phyloP scores from a whole-genome alignment of 768 basidiomycete genomes.

The Lactifluus subvellereus region DNA sequence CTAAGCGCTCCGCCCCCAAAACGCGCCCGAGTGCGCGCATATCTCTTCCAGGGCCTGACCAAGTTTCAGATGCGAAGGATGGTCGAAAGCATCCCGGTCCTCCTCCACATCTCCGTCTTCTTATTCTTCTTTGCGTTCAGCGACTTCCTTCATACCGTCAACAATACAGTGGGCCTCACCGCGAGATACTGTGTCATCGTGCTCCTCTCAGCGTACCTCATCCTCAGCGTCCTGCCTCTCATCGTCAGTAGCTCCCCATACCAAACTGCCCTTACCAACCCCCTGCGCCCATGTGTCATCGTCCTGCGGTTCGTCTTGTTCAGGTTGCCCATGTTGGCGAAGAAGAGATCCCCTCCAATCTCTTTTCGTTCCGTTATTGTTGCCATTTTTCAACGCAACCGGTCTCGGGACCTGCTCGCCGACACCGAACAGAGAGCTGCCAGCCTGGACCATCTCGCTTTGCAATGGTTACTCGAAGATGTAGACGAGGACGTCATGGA shows the following conservation, averaged over 20 bases:
- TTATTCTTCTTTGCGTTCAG: slow-evolving; percentile 11
- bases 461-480: slow-evolving; percentile 4
- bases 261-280: slow-evolving; percentile 13
- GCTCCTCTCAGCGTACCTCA: not conserved
- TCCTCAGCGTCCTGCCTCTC: slow-evolving; percentile 7
- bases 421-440: slow-evolving; percentile 1
- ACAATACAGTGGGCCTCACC: not conserved
- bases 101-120: slow-evolving; percentile 12
- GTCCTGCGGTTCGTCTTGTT: slow-evolving; percentile 1
- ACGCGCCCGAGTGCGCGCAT: slow-evolving; percentile 13
- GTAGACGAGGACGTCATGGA: slow-evolving; percentile 6
- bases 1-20: slow-evolving; percentile 5
- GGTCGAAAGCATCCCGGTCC: slow-evolving; percentile 8
- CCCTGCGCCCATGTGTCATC: slow-evolving; percentile 3
- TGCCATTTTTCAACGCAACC: not conserved
- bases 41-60: slow-evolving; percentile 5
- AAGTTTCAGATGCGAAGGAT: slow-evolving; percentile 8
- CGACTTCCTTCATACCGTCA: slow-evolving; percentile 6
- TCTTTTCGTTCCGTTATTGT: not conserved
- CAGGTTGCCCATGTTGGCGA: not conserved
- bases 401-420: slow-evolving; percentile 1
- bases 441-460: slow-evolving; percentile 1
- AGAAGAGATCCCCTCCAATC: not conserved
- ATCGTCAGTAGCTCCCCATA: slow-evolving; percentile 9
- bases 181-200: not conserved